These are phyloP conservation scores for Salvia rosmarinus DNA, from an alignment of 257 asterid species.

Conservation along the genomic window DNA sequence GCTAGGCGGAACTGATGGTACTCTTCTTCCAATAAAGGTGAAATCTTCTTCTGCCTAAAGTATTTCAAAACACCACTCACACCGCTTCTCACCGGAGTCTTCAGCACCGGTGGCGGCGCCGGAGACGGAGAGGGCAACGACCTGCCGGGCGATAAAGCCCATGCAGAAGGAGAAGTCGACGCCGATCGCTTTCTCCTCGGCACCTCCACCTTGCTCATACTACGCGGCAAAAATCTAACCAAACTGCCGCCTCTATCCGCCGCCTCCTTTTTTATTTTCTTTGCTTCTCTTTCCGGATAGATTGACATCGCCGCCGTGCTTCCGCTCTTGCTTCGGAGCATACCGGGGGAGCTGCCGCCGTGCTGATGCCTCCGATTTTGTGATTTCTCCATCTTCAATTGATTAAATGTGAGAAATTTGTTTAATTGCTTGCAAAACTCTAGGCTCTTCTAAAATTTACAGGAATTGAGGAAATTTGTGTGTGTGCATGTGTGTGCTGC, in stretches of 20 bases:
- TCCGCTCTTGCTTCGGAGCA: conserved; percentile 42
- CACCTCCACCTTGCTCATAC: conserved; percentile 42
- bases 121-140: conserved; percentile 37
- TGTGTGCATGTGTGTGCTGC: too few species aligned
- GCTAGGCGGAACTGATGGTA: conserved; percentile 56
- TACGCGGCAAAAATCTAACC: conserved; percentile 41
- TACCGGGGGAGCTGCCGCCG: conserved; percentile 31
- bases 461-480: too few species aligned
- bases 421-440: neutral
- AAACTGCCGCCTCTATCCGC: conserved; percentile 33
- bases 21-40: conserved; percentile 56
- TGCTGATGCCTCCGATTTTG: conserved; percentile 32
- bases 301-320: conserved; percentile 17
- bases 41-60: conserved; percentile 60
- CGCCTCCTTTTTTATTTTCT: conserved; percentile 38
- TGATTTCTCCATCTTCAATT: conserved; percentile 39
- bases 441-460: neutral
- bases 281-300: conserved; percentile 24
- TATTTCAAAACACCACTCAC: conserved; percentile 56
- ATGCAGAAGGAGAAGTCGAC: conserved; percentile 72
- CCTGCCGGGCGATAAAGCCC: conserved; percentile 85
- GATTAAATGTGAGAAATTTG: neutral
- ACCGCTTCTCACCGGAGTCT: conserved; percentile 39
- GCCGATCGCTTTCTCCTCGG: conserved; percentile 52
- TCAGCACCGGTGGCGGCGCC: conserved; percentile 37